These are phyloP conservation scores for Malus sieversii DNA, from an alignment of 306 rosid species.

Conservation along the genomic window DNA sequence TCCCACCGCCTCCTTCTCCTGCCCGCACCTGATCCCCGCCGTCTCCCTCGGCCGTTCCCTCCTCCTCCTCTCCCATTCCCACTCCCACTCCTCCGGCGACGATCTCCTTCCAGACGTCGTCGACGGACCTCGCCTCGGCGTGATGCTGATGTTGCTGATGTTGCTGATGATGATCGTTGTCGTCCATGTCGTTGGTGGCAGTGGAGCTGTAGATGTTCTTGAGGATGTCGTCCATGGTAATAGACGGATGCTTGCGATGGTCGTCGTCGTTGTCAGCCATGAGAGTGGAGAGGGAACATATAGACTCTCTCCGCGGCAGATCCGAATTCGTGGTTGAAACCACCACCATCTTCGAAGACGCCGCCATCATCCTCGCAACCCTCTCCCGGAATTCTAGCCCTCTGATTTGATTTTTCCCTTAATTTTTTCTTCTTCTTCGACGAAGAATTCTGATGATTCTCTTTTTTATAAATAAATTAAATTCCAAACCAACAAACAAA, in stretches of 20 bases:
- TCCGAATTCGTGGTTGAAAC: slow-evolving; percentile 58
- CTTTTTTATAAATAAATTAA: neutral
- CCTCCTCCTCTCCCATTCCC: neutral
- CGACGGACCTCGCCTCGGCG: slow-evolving; percentile 26
- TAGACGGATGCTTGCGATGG: slow-evolving; percentile 21
- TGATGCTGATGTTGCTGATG: neutral
- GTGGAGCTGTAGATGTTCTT: slow-evolving; percentile 37
- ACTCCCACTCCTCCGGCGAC: slow-evolving; percentile 30
- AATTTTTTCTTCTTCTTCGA: neutral
- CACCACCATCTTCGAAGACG: slow-evolving; percentile 56
- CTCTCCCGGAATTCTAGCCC: slow-evolving; percentile 34
- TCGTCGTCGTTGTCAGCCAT: slow-evolving; percentile 33
- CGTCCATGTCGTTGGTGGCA: neutral
- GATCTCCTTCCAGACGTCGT: slow-evolving; percentile 70
- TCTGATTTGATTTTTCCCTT: neutral
- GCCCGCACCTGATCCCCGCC: slow-evolving; percentile 15
- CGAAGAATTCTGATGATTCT: neutral
- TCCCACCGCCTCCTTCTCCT: neutral
- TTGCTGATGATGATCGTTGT: neutral
- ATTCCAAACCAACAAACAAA: neutral
- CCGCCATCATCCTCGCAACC: slow-evolving; percentile 40
- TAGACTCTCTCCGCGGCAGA: slow-evolving; percentile 57
- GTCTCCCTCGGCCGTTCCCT: neutral
- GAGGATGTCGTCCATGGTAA: slow-evolving; percentile 72
- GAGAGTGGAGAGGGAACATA: slow-evolving; percentile 46